Evolutionary conservation across 2,329 filamentous ascomycete species (phyloP), one percentile per base, ranked within the genome.

Genomic region (Aspergillus vadensis): DNA sequence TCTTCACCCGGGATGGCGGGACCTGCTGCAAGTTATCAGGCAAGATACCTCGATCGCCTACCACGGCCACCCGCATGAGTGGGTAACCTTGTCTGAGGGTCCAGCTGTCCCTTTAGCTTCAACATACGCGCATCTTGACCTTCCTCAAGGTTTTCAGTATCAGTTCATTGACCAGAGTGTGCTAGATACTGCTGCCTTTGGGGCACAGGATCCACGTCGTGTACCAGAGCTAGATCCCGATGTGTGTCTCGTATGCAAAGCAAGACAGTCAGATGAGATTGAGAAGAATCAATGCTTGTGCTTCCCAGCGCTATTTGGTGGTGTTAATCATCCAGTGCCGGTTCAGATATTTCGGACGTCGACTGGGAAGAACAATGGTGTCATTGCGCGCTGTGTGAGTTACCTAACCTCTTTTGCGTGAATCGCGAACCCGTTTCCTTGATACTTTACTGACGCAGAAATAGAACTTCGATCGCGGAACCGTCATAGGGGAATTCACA

Each of bases 401-500:
- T 8, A n/a, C n/a, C n/a, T n/a, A n/a, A n/a, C n/a, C n/a, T n/a
- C n/a, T n/a, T n/a, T n/a, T n/a, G n/a, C n/a, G n/a, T n/a, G n/a
- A n/a, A n/a, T n/a, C n/a, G n/a, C n/a, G n/a, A n/a, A 5, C 1
- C 4, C 10, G 3, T 30, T 2, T 12, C 10, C 3, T 12, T 12
- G 10, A 5, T 3, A 30, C 0, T 3, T 30, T 12, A 12, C 27
- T 30, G 27, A 30, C 10, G 27, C 27, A 30, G 27, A 30, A 14
- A 5, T 14, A 36, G 32, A 36, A 80, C 3, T 83, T 86, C 57
- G 82, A 84, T 48, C 76, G 81, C 32, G 84, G 84, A 10, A 73
- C 76, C 1, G 82, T 82, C 0, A 77, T 86, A 15, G 83, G 82
- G 2, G 84, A 86, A 67, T 85, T 86, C 59, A 78, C 85, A 5